Percentiles rank a stretch among this genome's conserved stretches.
phyloP scores from a whole-genome alignment of 2,329 filamentous ascomycete species.

The Coniochaeta sp. region DNA sequence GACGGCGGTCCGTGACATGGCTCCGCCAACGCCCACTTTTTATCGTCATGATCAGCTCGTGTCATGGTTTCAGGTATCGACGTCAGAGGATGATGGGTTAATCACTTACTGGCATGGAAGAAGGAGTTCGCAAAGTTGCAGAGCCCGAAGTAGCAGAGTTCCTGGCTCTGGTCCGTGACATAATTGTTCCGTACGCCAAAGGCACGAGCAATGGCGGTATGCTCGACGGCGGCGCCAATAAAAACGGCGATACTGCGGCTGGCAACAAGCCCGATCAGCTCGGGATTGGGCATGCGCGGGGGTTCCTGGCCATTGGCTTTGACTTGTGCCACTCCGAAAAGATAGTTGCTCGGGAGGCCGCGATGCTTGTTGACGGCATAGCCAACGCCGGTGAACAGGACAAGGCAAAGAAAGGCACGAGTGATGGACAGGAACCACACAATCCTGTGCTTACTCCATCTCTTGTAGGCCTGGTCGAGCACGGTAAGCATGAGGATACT shows the following conservation, averaged over 20 bases:
- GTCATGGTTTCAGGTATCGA: too few relatives aligned
- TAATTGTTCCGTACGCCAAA: slow-evolving; percentile 58
- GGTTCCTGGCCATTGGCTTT: slow-evolving; percentile 45
- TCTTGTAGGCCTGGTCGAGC: slow-evolving; percentile 51
- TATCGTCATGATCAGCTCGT: too few relatives aligned
- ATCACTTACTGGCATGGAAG: slow-evolving; percentile 41
- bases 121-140: slow-evolving; percentile 59
- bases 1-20: slow-evolving; percentile 61
- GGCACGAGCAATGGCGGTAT: slow-evolving; percentile 57
- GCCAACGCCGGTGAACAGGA: slow-evolving; percentile 57
- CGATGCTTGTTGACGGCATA: slow-evolving; percentile 53
- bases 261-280: slow-evolving; percentile 46
- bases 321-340: slow-evolving; percentile 54
- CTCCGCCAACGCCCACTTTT: slow-evolving; percentile 56
- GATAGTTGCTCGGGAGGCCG: slow-evolving; percentile 28
- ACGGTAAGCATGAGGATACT: slow-evolving; percentile 48
- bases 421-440: slow-evolving; percentile 54
- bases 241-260: slow-evolving; percentile 52
- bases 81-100: too few relatives aligned
- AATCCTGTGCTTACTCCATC: slow-evolving; percentile 47
- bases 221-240: slow-evolving; percentile 54
- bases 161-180: slow-evolving; percentile 56
- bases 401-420: slow-evolving; percentile 51
- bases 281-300: slow-evolving; percentile 37
- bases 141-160: slow-evolving; percentile 56